A percentile compares a stretch with the other conserved stretches of the same genome.
These are phyloP conservation scores for Cyphellophora europaea DNA, from an alignment of 2,329 filamentous ascomycete species.

Conservation along the genomic window DNA sequence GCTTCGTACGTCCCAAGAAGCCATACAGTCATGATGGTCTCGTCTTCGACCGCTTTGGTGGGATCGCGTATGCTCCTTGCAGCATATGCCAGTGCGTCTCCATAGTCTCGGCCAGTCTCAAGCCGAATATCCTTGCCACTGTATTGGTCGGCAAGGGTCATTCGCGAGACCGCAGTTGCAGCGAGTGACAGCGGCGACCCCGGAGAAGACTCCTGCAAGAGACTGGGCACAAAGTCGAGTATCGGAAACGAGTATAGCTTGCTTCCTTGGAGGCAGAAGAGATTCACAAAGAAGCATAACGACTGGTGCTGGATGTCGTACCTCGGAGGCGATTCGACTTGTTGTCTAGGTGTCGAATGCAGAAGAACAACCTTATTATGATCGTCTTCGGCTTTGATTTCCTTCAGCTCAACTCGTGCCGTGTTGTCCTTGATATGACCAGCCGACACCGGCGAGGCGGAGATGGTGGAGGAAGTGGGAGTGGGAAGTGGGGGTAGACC, in stretches of 20 bases:
- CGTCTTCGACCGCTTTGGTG: constrained; percentile 13
- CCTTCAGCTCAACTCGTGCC: too few species aligned
- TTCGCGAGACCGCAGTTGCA: constrained; percentile 15
- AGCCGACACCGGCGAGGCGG: background rate
- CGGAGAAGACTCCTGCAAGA: constrained; percentile 9
- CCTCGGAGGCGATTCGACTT: constrained; percentile 7
- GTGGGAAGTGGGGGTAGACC: background rate
- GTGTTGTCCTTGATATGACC: too few species aligned
- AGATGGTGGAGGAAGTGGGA: background rate
- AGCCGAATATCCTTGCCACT: constrained; percentile 16
- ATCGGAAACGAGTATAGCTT: constrained; percentile 16
- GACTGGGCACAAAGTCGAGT: constrained; percentile 16
- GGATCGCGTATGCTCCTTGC: constrained; percentile 11
- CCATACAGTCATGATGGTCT: constrained; percentile 17
- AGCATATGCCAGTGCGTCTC: constrained; percentile 11
- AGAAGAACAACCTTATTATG: background rate
- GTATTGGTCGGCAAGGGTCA: constrained; percentile 17
- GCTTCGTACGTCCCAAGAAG: constrained; percentile 17
- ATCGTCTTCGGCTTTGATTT: constrained; percentile 7
- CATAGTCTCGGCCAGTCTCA: constrained; percentile 14
- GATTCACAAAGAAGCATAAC: constrained; percentile 17
- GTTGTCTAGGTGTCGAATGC: constrained; percentile 3
- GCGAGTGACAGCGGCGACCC: constrained; percentile 10
- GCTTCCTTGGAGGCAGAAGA: constrained; percentile 16
- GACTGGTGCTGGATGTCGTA: constrained; percentile 18